Percentiles rank a stretch among this genome's conserved stretches.
These are phyloP conservation scores for Morella rubra DNA, from an alignment of 306 rosid genomes.

Conservation along the genomic window DNA sequence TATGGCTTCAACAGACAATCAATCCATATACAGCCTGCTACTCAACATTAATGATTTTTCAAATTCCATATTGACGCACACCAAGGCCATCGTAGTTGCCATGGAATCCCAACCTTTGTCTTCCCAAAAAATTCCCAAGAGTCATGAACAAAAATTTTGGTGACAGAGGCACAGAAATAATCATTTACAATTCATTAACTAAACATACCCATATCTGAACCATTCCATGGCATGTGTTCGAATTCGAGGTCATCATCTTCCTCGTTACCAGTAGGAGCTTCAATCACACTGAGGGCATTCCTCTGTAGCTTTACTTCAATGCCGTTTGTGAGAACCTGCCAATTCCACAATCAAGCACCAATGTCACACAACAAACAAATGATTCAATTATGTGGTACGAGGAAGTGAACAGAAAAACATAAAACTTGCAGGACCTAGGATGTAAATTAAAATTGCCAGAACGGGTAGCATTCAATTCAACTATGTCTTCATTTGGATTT, in stretches of 20 bases:
- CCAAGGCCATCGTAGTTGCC: constrained; percentile 8
- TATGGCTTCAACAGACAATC: constrained; percentile 22
- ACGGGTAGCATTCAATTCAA: background rate
- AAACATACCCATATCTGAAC: constrained; percentile 86
- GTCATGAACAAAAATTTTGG: background rate
- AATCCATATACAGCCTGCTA: constrained; percentile 24
- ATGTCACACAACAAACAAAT: background rate
- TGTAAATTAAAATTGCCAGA: background rate
- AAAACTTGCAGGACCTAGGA: background rate
- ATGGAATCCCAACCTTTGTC: background rate
- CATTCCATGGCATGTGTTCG: constrained; percentile 77
- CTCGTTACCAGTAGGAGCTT: constrained; percentile 95
- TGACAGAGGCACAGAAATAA: background rate
- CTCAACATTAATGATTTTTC: constrained; percentile 16
- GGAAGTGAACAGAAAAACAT: background rate
- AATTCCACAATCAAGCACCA: constrained; percentile 18
- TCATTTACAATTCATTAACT: background rate
- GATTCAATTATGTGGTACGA: too few relatives aligned
- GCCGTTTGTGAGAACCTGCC: constrained; percentile 93
- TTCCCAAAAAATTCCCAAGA: background rate
- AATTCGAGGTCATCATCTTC: constrained; percentile 96
- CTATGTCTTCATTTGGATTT: background rate
- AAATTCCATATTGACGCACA: constrained; percentile 1
- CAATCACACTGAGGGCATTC: constrained; percentile 95
- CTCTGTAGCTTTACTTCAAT: constrained; percentile 97